Conservation (phyloP, 805 yeast species). For the Scheffersomyces spartinae region DNA sequence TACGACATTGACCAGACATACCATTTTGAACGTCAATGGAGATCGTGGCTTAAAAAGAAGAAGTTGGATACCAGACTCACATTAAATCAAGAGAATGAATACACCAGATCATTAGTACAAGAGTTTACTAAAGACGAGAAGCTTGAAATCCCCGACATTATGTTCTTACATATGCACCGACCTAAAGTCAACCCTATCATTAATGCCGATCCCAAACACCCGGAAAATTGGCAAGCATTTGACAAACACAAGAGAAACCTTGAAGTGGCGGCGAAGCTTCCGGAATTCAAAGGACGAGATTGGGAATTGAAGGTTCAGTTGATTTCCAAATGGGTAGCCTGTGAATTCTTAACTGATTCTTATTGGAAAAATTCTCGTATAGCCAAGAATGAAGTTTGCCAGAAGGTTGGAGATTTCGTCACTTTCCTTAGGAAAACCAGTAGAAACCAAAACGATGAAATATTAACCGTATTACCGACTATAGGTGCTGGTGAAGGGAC, state of each 20-base stretch:
- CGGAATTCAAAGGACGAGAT: too few species aligned
- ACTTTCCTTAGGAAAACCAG: too few species aligned
- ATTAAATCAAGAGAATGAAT: slow-evolving; percentile 18
- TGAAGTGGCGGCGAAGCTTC: too few species aligned
- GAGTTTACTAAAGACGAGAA: slow-evolving; percentile 9
- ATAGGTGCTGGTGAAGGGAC: too few species aligned
- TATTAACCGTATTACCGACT: too few species aligned
- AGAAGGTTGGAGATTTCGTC: too few species aligned
- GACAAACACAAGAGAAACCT: not conserved
- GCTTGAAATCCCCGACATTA: slow-evolving; percentile 6
- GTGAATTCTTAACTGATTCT: too few species aligned
- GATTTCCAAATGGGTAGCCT: slow-evolving; percentile 1
- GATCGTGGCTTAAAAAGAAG: slow-evolving; percentile 11
- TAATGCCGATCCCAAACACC: slow-evolving; percentile 2
- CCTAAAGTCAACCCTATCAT: slow-evolving; percentile 10
- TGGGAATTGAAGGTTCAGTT: slow-evolving; percentile 1
- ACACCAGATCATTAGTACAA: slow-evolving; percentile 11
- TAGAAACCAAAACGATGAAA: too few species aligned
- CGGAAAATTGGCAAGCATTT: not conserved
- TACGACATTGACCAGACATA: slow-evolving; percentile 14
- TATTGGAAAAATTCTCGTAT: too few species aligned
- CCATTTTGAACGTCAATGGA: slow-evolving; percentile 14
- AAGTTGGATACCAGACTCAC: slow-evolving; percentile 17
- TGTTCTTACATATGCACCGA: slow-evolving; percentile 12
- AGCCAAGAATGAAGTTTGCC: too few species aligned